Conservation (phyloP, 805 yeast genomes). For the Ogataea nitratoaversa region DNA sequence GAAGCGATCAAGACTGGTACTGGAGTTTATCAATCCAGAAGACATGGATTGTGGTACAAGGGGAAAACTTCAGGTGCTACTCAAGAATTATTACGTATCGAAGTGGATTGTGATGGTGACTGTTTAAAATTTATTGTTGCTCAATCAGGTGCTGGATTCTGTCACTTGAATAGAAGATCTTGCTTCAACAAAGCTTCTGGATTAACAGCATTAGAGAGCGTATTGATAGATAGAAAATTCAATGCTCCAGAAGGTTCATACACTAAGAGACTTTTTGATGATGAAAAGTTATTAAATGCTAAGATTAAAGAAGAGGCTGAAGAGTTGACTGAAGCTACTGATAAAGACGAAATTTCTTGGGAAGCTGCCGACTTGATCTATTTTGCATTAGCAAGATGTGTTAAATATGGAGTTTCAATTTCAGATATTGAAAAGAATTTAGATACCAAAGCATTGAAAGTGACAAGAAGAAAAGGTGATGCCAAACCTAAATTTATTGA, state of each 20-base stretch:
- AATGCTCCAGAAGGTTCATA: conserved; percentile 92
- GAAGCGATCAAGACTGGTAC: conserved; percentile 77
- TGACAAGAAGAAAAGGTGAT: conserved; percentile 92
- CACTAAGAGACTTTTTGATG: conserved; percentile 82
- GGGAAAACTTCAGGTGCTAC: conserved; percentile 97
- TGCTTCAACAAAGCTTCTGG: conserved; percentile 80
- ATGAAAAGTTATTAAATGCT: conserved; percentile 70
- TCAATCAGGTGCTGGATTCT: conserved; percentile 85
- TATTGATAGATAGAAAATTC: conserved; percentile 55
- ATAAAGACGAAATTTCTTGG: conserved; percentile 75
- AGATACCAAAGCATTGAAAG: conserved; percentile 77
- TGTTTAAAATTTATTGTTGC: conserved; percentile 82
- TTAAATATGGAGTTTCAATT: conserved; percentile 71
- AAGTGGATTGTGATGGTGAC: conserved; percentile 89
- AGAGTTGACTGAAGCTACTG: conserved; percentile 81
- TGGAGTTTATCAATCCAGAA: conserved; percentile 93
- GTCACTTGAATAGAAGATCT: conserved; percentile 77
- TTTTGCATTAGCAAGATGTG: conserved; percentile 50
- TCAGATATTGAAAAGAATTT: conserved; percentile 81
- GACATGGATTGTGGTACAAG: conserved; percentile 91
- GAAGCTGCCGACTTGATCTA: conserved; percentile 89
- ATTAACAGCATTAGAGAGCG: conserved; percentile 59
- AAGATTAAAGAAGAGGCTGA: conserved; percentile 96
- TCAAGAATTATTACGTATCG: conserved; percentile 64
- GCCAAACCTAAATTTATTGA: conserved; percentile 78